These are phyloP conservation scores for Phytopythium delawarense DNA, from an alignment of 352 stramenopile species.

Conservation along the genomic window DNA sequence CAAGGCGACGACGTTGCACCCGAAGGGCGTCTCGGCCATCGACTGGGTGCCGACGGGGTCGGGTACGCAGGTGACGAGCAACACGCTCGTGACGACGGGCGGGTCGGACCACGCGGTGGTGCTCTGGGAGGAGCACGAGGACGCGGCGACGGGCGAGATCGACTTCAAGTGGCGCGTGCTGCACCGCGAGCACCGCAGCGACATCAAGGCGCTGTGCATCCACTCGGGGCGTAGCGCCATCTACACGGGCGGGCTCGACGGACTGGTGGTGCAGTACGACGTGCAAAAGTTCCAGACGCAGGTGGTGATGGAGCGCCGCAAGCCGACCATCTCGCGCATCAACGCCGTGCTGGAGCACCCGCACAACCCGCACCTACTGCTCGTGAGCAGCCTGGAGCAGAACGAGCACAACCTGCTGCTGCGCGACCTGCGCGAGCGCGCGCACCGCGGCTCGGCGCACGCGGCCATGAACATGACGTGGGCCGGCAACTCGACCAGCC, in stretches of 20 bases:
- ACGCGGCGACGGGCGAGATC: conserved; percentile 14
- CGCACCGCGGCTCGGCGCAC: conserved; percentile 13
- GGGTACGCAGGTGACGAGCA: conserved; percentile 38
- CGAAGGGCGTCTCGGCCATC: conserved; percentile 59
- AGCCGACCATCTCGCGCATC: conserved; percentile 79
- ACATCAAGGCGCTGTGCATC: conserved; percentile 72
- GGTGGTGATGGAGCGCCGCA: conserved; percentile 65
- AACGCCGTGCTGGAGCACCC: conserved; percentile 80
- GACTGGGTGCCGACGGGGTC: conserved; percentile 60
- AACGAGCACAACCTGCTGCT: conserved; percentile 65
- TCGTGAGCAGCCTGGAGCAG: conserved; percentile 71
- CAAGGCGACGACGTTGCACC: conserved; percentile 57
- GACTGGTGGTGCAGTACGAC: conserved; percentile 69
- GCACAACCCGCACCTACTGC: conserved; percentile 74
- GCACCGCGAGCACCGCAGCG: conserved; percentile 71
- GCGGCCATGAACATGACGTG: conserved; percentile 63
- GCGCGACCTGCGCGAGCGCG: conserved; percentile 64
- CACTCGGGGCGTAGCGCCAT: conserved; percentile 66
- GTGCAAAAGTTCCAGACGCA: conserved; percentile 34
- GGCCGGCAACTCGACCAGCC: conserved; percentile 68
- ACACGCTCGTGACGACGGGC: conserved; percentile 60
- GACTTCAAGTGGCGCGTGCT: conserved; percentile 68
- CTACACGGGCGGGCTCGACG: conserved; percentile 72
- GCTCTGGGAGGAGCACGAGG: conserved; percentile 68
- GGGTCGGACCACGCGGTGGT: conserved; percentile 69